Evolutionary conservation across 106 monocot species (phyloP), one percentile per base, ranked within the genome.

Genomic region (Vanilla planifolia): DNA sequence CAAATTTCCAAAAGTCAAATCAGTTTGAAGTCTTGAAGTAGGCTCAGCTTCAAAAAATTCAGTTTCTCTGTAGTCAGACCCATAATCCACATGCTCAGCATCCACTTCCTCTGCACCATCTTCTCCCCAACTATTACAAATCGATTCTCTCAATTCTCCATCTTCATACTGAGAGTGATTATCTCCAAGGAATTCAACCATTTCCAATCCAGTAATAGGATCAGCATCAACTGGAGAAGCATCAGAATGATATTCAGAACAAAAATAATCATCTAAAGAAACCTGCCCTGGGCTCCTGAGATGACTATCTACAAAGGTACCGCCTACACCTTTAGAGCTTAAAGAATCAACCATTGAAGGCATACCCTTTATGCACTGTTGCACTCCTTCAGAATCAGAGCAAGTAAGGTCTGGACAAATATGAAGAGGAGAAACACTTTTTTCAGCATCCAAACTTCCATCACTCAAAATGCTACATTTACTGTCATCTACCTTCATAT

Each of bases 151-250:
- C n/a, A 96, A 69, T 59, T 96, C 95, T 9, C 89, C 95, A 77
- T 96, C 95, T 51, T 96, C 95, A 69, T 90, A 96, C 42, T 89
- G 89, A 68, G 76, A 95, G 56, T 84, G 80, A 60, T 89, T 84
- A 52, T 92, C 80, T 40, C 62, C 79, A 15, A 60, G 64, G 33
- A 53, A 26, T 14, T 81, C 79, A 45, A 65, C 45, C 48, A 75
- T 77, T 60, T 80, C 79, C 56, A 67, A 55, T 33, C 63, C 74
- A 77, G 13, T 47, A 51, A 44, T 51, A 14, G 56, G 68, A 48
- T 77, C 58, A 63, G 14, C 45, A 60, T 65, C 75, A 76, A 35
- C 53, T 48, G 75, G 67, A 61, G 62, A 76, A 50, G 64, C 44
- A 71, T 67, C 33, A 28, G 74, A 66, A 63, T 67, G 40, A 66